These are phyloP conservation scores for Zalaria obscura DNA, from an alignment of 2,329 filamentous ascomycete species.

Conservation along the genomic window DNA sequence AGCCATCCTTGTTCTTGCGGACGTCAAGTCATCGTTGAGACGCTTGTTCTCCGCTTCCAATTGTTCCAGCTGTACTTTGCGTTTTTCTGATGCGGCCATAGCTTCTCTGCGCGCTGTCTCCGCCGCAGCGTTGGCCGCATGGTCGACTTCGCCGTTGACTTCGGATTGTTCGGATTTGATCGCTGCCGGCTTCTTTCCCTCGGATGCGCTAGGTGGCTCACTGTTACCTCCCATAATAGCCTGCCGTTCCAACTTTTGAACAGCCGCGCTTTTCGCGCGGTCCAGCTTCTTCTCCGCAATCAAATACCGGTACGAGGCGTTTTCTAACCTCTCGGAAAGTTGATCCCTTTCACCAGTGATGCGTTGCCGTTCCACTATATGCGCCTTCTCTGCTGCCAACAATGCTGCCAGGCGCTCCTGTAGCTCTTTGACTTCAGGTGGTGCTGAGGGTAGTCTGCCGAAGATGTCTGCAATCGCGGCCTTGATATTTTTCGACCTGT, in stretches of 20 bases:
- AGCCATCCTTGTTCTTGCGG: constrained; percentile 52
- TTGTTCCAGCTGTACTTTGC: constrained; percentile 76
- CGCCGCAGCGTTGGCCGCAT: constrained; percentile 47
- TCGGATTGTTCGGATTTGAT: constrained; percentile 27
- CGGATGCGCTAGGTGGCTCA: constrained; percentile 25
- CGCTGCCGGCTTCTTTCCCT: constrained; percentile 19
- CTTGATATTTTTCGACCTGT: constrained; percentile 64
- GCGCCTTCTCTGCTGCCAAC: constrained; percentile 69
- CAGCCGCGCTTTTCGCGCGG: constrained; percentile 72
- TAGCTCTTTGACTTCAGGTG: constrained; percentile 56
- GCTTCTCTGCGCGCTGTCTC: constrained; percentile 68
- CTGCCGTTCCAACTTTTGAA: constrained; percentile 84
- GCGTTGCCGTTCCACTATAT: constrained; percentile 61
- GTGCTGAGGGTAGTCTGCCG: constrained; percentile 29
- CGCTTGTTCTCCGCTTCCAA: constrained; percentile 65
- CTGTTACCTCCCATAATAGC: constrained; percentile 55
- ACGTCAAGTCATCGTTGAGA: constrained; percentile 64
- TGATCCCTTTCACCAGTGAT: constrained; percentile 68
- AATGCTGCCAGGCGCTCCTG: constrained; percentile 63
- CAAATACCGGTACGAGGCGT: constrained; percentile 80
- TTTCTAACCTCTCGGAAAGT: constrained; percentile 74
- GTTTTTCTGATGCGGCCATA: constrained; percentile 59
- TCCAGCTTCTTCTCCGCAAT: constrained; percentile 93
- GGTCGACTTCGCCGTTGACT: constrained; percentile 37
- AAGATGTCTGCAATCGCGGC: constrained; percentile 60